Evolutionary conservation across 2,329 filamentous ascomycete genomes (phyloP).

Genomic region (Pseudocercospora macadamiae): DNA sequence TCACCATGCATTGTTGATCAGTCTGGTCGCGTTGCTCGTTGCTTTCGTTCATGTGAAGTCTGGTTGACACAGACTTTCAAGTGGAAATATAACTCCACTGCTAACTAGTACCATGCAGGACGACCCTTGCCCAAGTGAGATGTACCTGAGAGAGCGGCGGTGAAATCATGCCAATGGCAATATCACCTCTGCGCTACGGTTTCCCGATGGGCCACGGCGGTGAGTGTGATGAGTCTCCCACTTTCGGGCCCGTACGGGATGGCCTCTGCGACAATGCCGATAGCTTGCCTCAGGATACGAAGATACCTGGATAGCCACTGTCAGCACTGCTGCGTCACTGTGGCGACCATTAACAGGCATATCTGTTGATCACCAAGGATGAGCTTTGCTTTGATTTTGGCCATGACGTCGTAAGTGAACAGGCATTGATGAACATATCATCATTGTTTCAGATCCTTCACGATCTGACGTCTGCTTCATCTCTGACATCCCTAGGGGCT

Average conservation of each 20-base stretch:
- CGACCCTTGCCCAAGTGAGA: neutral
- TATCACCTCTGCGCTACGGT: neutral
- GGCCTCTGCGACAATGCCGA: no score
- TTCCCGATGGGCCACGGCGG: neutral
- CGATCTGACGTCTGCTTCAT: neutral
- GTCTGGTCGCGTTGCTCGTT: neutral
- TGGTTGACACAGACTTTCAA: neutral
- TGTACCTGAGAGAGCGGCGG: neutral
- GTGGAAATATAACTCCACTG: neutral
- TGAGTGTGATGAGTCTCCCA: constrained; percentile 1
- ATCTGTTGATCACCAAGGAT: neutral
- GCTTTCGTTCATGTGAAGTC: neutral
- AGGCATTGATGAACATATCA: neutral
- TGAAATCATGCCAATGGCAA: neutral
- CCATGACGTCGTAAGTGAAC: neutral
- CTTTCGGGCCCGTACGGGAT: no score
- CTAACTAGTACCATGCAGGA: neutral
- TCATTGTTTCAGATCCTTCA: neutral
- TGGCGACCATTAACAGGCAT: neutral
- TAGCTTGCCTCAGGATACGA: no score
- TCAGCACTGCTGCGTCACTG: constrained; percentile 4
- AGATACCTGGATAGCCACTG: no score
- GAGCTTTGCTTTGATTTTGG: neutral
- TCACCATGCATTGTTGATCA: neutral
- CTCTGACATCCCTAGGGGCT: neutral